phyloP scores from a whole-genome alignment of 768 basidiomycete genomes.

The Bullera alba region DNA sequence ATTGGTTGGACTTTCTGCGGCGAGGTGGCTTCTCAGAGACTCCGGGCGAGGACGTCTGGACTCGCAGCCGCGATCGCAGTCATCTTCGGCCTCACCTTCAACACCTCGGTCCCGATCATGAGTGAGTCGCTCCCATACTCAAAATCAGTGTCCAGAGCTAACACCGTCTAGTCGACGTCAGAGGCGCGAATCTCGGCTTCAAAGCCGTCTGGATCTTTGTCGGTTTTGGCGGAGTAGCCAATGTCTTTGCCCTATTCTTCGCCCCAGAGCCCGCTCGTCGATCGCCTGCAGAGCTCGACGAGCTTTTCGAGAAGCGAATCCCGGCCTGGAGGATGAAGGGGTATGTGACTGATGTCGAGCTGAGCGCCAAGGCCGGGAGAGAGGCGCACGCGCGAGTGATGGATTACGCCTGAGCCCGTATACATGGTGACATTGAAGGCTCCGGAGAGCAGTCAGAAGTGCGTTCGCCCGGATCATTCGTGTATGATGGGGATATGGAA shows the following conservation, averaged over 20 bases:
- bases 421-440: too few relatives aligned
- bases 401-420: too few relatives aligned
- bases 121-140: background rate
- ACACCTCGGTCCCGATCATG: constrained; percentile 18
- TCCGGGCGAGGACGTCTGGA: constrained; percentile 19
- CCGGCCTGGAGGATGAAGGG: constrained; percentile 2
- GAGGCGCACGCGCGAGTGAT: too few relatives aligned
- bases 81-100: constrained; percentile 16
- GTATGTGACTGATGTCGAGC: constrained; percentile 3
- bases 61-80: constrained; percentile 15
- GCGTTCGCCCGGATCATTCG: too few relatives aligned
- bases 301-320: constrained; percentile 18
- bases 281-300: constrained; percentile 20
- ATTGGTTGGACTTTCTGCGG: constrained; percentile 16
- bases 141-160: background rate
- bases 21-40: constrained; percentile 10
- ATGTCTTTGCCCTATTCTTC: background rate
- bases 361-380: too few relatives aligned
- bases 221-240: constrained; percentile 3
- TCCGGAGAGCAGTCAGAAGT: too few relatives aligned
- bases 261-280: constrained; percentile 14
- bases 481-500: too few relatives aligned
- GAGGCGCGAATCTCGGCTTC: background rate
- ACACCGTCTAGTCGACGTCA: background rate
- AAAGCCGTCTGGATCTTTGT: constrained; percentile 1